A percentile compares a stretch with the other conserved stretches of the same genome.
These are phyloP conservation scores for Dendrobium chrysotoxum DNA, from an alignment of 106 monocot genomes.

Conservation along the genomic window DNA sequence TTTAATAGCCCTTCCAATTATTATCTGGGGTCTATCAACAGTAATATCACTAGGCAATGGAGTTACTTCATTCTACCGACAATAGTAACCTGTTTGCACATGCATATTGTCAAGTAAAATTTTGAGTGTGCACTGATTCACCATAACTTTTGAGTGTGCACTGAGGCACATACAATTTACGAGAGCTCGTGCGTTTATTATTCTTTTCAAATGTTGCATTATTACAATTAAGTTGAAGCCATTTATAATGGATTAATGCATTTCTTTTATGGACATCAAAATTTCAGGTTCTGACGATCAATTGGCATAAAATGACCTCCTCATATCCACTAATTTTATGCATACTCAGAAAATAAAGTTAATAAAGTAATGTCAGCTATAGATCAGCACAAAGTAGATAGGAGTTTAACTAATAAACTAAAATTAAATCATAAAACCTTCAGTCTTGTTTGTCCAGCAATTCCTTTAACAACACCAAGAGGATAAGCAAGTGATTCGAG, in stretches of 20 bases:
- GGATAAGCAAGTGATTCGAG: slow-evolving; percentile 74
- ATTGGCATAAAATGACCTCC: background rate
- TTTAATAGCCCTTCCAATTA: too few species aligned
- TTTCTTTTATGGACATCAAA: background rate
- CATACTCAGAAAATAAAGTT: background rate
- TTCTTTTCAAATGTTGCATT: background rate
- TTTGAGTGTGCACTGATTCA: too few species aligned
- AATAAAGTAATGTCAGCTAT: background rate
- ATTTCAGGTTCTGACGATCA: background rate
- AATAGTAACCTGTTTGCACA: too few species aligned
- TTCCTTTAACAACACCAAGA: slow-evolving; percentile 89
- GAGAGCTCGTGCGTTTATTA: too few species aligned
- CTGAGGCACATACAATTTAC: too few species aligned
- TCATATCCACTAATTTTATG: background rate
- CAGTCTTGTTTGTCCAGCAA: slow-evolving; percentile 92
- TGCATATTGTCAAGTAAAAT: too few species aligned
- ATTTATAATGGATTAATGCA: background rate
- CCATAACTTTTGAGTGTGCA: too few species aligned
- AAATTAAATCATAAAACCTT: slow-evolving; percentile 32
- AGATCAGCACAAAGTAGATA: background rate
- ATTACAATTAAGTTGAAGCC: background rate
- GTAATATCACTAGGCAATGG: too few species aligned
- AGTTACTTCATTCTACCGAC: too few species aligned
- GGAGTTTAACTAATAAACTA: background rate
- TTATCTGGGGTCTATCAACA: too few species aligned